phyloP scores from a whole-genome alignment of 2,329 filamentous ascomycete species.

The Orbilia javanica region DNA sequence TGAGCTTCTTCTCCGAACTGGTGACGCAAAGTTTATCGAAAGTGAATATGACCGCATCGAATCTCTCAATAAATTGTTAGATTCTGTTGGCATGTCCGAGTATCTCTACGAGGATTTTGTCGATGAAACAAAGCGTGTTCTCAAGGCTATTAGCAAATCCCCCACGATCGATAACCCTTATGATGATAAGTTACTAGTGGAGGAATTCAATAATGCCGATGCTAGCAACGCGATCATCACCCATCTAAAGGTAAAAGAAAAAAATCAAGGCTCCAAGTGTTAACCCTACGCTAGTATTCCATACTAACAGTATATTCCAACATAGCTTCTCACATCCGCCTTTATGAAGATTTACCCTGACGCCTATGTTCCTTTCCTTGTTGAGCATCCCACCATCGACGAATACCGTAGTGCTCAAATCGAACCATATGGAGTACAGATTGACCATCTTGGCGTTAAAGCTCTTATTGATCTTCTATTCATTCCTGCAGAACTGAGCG shows the following conservation, averaged over 20 bases:
- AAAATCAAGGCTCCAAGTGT: constrained; percentile 6
- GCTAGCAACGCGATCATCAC: constrained; percentile 83
- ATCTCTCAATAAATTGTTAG: constrained; percentile 78
- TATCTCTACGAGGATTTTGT: constrained; percentile 86
- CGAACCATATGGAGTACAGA: constrained; percentile 82
- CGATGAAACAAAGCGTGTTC: constrained; percentile 77
- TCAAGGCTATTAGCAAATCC: constrained; percentile 74
- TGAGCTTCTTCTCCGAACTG: constrained; percentile 80
- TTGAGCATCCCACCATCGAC: constrained; percentile 69
- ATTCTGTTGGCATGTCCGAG: constrained; percentile 76
- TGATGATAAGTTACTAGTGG: constrained; percentile 73
- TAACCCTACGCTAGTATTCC: background rate
- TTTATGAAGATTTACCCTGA: constrained; percentile 82
- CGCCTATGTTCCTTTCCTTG: constrained; percentile 79
- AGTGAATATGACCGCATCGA: constrained; percentile 79
- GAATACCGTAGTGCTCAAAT: constrained; percentile 79
- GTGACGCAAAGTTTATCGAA: constrained; percentile 75
- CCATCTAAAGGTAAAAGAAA: constrained; percentile 74
- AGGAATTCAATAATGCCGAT: constrained; percentile 79
- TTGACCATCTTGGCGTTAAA: constrained; percentile 88
- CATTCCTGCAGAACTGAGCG: constrained; percentile 79
- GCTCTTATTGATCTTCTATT: constrained; percentile 83
- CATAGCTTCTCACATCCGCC: constrained; percentile 82
- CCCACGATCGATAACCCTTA: constrained; percentile 69
- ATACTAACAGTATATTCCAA: constrained; percentile 35